Percentiles rank a stretch among this genome's conserved stretches.
Conservation (phyloP, 768 basidiomycete genomes). For the Coprinellus micaceus region DNA sequence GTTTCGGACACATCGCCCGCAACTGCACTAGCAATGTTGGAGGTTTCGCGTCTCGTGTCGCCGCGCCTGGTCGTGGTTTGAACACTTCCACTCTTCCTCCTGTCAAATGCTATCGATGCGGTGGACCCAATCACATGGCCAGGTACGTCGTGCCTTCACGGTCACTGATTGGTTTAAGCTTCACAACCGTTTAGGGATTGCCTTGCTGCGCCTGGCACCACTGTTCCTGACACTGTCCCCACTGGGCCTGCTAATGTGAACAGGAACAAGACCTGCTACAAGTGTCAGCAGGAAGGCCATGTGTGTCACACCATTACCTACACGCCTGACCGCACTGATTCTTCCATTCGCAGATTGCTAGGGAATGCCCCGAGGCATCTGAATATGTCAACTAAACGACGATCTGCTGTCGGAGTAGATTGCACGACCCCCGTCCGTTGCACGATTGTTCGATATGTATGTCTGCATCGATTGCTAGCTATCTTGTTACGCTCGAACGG, state of each 20-base stretch:
- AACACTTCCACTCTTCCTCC: conserved; percentile 76
- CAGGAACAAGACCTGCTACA: conserved; percentile 82
- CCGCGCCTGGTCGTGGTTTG: conserved; percentile 70
- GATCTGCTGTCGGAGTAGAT: neutral
- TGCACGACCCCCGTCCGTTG: neutral
- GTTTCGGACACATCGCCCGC: conserved; percentile 80
- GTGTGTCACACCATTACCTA: conserved; percentile 40
- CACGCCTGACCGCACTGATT: neutral
- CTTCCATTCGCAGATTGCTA: conserved; percentile 46
- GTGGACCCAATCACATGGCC: conserved; percentile 85
- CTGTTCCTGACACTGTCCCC: conserved; percentile 41
- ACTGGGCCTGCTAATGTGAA: conserved; percentile 42
- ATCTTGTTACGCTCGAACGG: neutral
- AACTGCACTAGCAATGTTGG: conserved; percentile 52
- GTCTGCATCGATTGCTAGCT: neutral
- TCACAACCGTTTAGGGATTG: conserved; percentile 56
- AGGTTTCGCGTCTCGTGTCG: conserved; percentile 61
- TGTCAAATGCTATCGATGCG: conserved; percentile 87
- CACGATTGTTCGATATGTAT: conserved; percentile 3
- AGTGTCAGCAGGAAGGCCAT: conserved; percentile 85
- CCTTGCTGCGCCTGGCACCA: conserved; percentile 65
- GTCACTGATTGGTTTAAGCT: conserved; percentile 3
- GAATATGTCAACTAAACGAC: conserved; percentile 46
- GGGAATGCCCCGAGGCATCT: conserved; percentile 57
- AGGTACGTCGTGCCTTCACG: conserved; percentile 39